These are phyloP conservation scores for Nakazawaea populi DNA, from an alignment of 805 yeast genomes.

Conservation along the genomic window DNA sequence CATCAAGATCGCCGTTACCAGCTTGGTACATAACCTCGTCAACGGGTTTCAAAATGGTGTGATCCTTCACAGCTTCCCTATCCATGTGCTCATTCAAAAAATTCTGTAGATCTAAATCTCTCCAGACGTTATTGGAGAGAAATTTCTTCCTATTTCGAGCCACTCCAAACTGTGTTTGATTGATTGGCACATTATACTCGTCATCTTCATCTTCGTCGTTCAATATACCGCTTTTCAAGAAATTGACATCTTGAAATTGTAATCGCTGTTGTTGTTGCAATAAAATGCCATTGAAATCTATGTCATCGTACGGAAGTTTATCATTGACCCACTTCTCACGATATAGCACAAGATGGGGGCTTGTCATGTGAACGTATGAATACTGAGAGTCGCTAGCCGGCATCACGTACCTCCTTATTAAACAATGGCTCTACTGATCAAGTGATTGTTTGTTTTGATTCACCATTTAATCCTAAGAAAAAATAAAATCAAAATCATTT, in stretches of 20 bases:
- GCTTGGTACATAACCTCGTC: neutral
- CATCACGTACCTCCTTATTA: neutral
- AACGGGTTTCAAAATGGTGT: slow-evolving; percentile 7
- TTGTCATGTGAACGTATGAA: slow-evolving; percentile 23
- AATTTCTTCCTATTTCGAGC: slow-evolving; percentile 3
- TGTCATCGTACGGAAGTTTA: slow-evolving; percentile 24
- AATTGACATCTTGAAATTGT: slow-evolving; percentile 8
- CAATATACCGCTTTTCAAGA: slow-evolving; percentile 7
- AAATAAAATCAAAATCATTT: neutral
- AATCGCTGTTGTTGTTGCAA: slow-evolving; percentile 8
- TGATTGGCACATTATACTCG: slow-evolving; percentile 2
- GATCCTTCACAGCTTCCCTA: neutral
- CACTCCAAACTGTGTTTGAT: slow-evolving; percentile 7
- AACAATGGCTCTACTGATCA: too few relatives aligned
- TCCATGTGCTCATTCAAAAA: slow-evolving; percentile 1
- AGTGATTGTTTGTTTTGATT: neutral
- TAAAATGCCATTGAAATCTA: slow-evolving; percentile 15
- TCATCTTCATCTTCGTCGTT: slow-evolving; percentile 9
- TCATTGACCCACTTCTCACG: slow-evolving; percentile 26
- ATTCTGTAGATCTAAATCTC: slow-evolving; percentile 5
- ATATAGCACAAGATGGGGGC: slow-evolving; percentile 23
- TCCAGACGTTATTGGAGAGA: slow-evolving; percentile 5
- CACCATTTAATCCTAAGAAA: neutral
- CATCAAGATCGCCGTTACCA: neutral
- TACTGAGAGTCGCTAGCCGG: slow-evolving; percentile 20